phyloP scores from a whole-genome alignment of 192 early-diverging fungal genomes.

The Spizellomyces punctatus region DNA sequence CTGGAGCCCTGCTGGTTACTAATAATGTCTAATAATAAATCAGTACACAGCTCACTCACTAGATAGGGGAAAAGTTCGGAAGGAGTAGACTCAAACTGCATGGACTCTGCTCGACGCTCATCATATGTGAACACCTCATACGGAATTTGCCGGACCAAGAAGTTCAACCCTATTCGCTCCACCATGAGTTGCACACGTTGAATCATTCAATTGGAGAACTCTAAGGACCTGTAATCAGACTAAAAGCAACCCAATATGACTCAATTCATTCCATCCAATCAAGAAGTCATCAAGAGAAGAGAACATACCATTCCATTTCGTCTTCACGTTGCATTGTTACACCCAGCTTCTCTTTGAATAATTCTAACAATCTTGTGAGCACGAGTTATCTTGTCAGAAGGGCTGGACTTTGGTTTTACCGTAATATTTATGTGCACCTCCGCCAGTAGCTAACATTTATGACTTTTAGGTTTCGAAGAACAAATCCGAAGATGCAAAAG shows the following conservation, averaged over 20 bases:
- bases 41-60: conserved; percentile 37
- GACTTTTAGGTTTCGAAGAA: not conserved
- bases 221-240: too few species aligned
- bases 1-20: conserved; percentile 32
- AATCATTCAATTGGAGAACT: too few species aligned
- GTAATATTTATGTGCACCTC: conserved; percentile 82
- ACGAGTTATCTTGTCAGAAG: too few species aligned
- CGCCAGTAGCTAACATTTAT: conserved; percentile 75
- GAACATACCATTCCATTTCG: conserved; percentile 80
- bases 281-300: too few species aligned
- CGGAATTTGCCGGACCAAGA: conserved; percentile 87
- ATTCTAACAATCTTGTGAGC: conserved; percentile 13
- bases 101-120: conserved; percentile 62
- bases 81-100: conserved; percentile 61
- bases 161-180: conserved; percentile 73
- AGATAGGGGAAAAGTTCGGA: conserved; percentile 86
- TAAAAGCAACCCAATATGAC: too few species aligned
- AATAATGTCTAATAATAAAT: not conserved
- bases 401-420: not conserved
- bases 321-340: conserved; percentile 83
- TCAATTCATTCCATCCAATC: too few species aligned
- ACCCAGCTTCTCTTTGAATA: conserved; percentile 65
- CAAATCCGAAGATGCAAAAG: conserved; percentile 42
- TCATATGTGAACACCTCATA: conserved; percentile 95
- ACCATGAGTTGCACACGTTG: too few species aligned